Base-by-base conservation (phyloP, 2,329 filamentous ascomycete species). In the Lomentospora prolificans region DNA sequence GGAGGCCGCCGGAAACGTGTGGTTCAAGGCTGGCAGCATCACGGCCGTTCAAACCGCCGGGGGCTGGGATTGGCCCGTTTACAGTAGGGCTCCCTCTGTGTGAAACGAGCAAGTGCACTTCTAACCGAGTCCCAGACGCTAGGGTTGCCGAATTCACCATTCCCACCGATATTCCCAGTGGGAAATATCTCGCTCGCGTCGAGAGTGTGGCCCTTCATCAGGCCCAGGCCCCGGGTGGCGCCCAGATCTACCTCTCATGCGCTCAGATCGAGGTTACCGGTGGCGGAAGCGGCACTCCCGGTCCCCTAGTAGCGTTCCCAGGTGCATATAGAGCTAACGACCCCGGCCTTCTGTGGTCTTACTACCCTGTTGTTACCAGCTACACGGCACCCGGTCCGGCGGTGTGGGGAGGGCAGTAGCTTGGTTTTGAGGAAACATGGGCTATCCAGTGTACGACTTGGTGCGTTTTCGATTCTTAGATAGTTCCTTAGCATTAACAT, bases 161-260 rank as follows among this genome's bases (percentile, higher is more conserved):
- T 0, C 66, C 66, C 51, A 58, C 62, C 25, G 59, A 61, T 4
- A 61, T 66, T 2, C 61, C 66, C 19, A 58, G 66, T 58, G 66
- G 65, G 17, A 65, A 66, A 36, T 68, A 68, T 59, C 66, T 68
- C 33, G 61, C 71, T 58, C 69, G 69, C 17, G 68, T 64, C 3
- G 69, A 71, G 64, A 69, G 71, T 59, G 51, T 71, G 5, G 68
- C 62, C 24, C 64, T 71, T 3, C 69, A 71, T 59, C 61, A 57
- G 1, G 68, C 69, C 5, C 60, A 67, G 17, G 54, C 53, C 51
- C 59, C 62, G 53, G 62, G 63, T 33, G 69, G 69, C 36, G 69
- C 69, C 19, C 68, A 71, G 63, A 69, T 67, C 65, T 71, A 70
- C 62, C 66, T 69, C 12, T 62, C 64, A 17, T 71, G 69, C 48